Evolutionary conservation across 441 rosid genomes (phyloP), one percentile per base, ranked within the genome.

Genomic region (Aquilaria agallochum): DNA sequence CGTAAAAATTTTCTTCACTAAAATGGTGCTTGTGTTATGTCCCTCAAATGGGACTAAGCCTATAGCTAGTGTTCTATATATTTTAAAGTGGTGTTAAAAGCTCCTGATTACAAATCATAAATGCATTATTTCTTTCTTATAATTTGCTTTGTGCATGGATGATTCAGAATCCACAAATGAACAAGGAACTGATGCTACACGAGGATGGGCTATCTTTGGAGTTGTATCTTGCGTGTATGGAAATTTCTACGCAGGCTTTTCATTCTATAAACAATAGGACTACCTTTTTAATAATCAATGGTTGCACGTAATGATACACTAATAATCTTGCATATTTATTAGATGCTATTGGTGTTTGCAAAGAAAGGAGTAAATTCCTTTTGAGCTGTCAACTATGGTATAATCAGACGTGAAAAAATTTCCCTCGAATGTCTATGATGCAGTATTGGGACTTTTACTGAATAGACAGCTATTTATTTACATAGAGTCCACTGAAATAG

Each of bases 161-260:
- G 36, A 65, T 78, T 77, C 88, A 94, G 99, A 84, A 56, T 74
- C 72, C 63, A 74, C 74, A 58, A 92, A 91, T 80, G 75, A 78
- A 51, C 60, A 59, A 66, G 81, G 65, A 60, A 87, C 79, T 66
- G 92, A 86, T 50, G 68, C 86, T 68, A 65, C 72, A 14, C 75
- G 78, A 69, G 96, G 97, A 68, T 94, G 97, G 99, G 96, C 92
- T 58, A 75, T 79, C 66, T 94, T 89, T 56, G 99, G 99, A 58
- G 78, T 89, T 66, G 54, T 91, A 66, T 94, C 96, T 74, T 94
- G 94, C 87, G 74, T 89, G 99, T 94, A 86, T 31, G 83, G 15
- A 11, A 48, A 55, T 31, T 62, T 71, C 58, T 40, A 44, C n/a
- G 11, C n/a, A 27, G 20, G n/a, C 34, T 58, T 47, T 49, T 20